Conservation (phyloP, 495 filamentous ascomycete genomes). For the Bombardia bombarda region DNA sequence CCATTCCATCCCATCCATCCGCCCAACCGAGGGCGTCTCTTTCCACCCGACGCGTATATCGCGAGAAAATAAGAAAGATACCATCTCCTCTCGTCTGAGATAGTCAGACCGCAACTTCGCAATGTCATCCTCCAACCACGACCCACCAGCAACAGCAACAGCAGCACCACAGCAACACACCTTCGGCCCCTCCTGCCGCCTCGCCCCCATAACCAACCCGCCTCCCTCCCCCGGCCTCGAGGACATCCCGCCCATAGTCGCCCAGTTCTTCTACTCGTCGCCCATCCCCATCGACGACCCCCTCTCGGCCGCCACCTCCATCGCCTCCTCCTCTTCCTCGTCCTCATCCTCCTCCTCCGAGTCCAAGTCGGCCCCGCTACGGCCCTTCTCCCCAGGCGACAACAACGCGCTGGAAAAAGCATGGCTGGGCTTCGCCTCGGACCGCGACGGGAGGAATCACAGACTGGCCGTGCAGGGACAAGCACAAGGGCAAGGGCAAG, state of each 20-base stretch:
- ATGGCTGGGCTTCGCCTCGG: slow-evolving; percentile 51
- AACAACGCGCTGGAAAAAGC: slow-evolving; percentile 65
- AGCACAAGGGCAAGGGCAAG: too few relatives aligned
- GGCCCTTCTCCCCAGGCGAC: slow-evolving; percentile 72
- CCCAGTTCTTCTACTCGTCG: slow-evolving; percentile 79
- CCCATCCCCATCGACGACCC: slow-evolving; percentile 75
- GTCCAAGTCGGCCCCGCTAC: slow-evolving; percentile 47
- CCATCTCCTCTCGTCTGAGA: too few relatives aligned
- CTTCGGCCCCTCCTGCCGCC: slow-evolving; percentile 30
- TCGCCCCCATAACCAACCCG: slow-evolving; percentile 28
- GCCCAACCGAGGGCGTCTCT: too few relatives aligned
- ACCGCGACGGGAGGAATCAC: slow-evolving; percentile 35
- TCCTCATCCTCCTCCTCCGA: too few relatives aligned
- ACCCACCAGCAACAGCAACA: too few relatives aligned
- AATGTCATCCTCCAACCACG: slow-evolving; percentile 10
- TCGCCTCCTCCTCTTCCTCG: too few relatives aligned
- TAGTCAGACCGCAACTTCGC: too few relatives aligned
- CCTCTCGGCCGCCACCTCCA: slow-evolving; percentile 56
- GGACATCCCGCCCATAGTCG: slow-evolving; percentile 45
- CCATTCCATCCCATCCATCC: too few relatives aligned
- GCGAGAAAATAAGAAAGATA: too few relatives aligned
- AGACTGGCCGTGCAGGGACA: slow-evolving; percentile 21
- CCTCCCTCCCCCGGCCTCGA: slow-evolving; percentile 24
- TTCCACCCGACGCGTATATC: too few relatives aligned
- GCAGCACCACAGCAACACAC: too few relatives aligned